Evolutionary conservation across 768 basidiomycete genomes (phyloP).

Genomic region (Podaxis rugospora): DNA sequence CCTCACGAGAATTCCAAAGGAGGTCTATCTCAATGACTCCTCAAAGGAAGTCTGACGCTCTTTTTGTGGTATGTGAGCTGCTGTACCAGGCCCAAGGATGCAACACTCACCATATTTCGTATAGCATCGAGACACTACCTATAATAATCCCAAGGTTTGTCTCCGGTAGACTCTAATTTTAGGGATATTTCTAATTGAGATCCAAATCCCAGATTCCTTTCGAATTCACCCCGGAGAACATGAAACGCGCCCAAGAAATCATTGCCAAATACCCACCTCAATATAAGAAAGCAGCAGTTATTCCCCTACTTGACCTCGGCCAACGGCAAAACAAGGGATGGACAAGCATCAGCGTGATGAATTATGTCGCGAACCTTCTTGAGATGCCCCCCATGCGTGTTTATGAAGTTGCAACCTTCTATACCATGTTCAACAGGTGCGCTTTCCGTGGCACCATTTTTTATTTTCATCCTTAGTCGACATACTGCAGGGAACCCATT

Average conservation of each 20-base stretch:
- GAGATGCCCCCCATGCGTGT: slow-evolving; percentile 98
- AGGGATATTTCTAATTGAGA: background rate
- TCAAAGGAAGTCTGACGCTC: slow-evolving; percentile 67
- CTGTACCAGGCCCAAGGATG: slow-evolving; percentile 8
- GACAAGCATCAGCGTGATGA: slow-evolving; percentile 99
- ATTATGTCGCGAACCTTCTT: slow-evolving; percentile 90
- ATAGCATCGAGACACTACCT: slow-evolving; percentile 91
- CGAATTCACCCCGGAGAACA: slow-evolving; percentile 75
- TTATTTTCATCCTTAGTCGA: background rate
- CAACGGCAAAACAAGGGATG: slow-evolving; percentile 98
- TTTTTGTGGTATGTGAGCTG: slow-evolving; percentile 70
- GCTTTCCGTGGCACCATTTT: slow-evolving; percentile 15
- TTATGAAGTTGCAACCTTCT: slow-evolving; percentile 98
- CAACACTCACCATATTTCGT: slow-evolving; percentile 8
- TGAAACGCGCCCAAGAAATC: slow-evolving; percentile 83
- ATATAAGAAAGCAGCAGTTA: slow-evolving; percentile 98
- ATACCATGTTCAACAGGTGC: slow-evolving; percentile 99
- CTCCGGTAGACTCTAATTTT: background rate
- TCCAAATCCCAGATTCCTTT: slow-evolving; percentile 73
- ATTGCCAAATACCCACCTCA: slow-evolving; percentile 93
- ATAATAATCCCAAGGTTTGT: slow-evolving; percentile 87
- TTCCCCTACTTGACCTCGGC: slow-evolving; percentile 92
- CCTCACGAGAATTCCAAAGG: slow-evolving; percentile 16
- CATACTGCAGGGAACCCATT: slow-evolving; percentile 72
- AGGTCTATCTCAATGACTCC: slow-evolving; percentile 39